These are phyloP conservation scores for Filobasidium uniguttulatum DNA, from an alignment of 1,284 basidiomycete genomes.

Conservation along the genomic window DNA sequence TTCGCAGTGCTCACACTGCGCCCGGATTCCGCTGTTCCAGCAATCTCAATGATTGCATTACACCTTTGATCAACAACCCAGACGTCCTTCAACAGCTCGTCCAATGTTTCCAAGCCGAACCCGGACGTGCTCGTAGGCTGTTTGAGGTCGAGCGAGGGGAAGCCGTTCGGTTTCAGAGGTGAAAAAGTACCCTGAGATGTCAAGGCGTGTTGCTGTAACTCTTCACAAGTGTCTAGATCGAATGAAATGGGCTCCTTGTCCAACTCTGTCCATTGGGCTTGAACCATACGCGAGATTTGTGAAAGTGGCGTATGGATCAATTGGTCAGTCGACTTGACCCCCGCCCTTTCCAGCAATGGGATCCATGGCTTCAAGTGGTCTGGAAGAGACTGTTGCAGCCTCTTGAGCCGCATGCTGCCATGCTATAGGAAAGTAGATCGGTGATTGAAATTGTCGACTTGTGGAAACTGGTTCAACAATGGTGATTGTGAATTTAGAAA, in stretches of 20 bases:
- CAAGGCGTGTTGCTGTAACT: too few relatives aligned
- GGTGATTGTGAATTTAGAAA: too few relatives aligned
- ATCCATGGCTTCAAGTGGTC: not conserved
- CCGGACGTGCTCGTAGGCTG: too few relatives aligned
- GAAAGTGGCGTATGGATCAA: not conserved
- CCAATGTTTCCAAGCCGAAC: not conserved
- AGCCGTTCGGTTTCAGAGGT: not conserved
- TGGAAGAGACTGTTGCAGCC: not conserved
- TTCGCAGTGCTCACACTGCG: not conserved
- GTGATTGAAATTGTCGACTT: too few relatives aligned
- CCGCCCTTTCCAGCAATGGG: not conserved
- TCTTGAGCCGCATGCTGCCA: conserved; percentile 1
- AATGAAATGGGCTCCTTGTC: too few relatives aligned
- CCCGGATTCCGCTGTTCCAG: not conserved
- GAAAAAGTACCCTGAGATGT: too few relatives aligned
- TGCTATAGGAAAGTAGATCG: too few relatives aligned
- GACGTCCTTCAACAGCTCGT: not conserved
- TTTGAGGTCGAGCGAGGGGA: too few relatives aligned
- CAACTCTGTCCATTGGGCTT: too few relatives aligned
- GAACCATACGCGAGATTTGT: not conserved
- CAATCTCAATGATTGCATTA: not conserved
- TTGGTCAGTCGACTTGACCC: conserved; percentile 2
- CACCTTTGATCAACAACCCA: not conserved
- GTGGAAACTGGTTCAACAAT: too few relatives aligned
- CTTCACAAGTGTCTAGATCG: too few relatives aligned